Conservation (phyloP, 192 early-diverging fungal species). For the Coemansia sp. region DNA sequence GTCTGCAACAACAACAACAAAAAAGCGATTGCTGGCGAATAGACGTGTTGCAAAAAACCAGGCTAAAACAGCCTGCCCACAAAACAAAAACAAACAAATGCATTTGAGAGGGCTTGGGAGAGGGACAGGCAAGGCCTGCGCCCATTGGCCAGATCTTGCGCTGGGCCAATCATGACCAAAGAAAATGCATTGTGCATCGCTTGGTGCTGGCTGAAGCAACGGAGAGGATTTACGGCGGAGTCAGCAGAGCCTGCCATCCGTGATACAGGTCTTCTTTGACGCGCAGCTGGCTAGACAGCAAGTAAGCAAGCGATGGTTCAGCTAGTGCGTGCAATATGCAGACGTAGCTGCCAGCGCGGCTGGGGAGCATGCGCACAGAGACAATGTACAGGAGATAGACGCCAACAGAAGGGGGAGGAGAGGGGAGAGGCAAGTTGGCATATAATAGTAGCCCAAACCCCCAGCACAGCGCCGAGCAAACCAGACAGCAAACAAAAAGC, state of each 20-base stretch:
- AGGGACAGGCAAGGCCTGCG: background rate
- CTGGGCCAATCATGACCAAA: background rate
- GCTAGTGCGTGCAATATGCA: background rate
- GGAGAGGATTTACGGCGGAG: background rate
- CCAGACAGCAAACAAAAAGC: background rate
- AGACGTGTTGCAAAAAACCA: background rate
- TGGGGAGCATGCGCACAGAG: background rate
- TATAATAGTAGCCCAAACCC: background rate
- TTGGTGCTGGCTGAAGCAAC: background rate
- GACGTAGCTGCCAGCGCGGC: background rate
- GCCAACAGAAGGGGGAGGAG: background rate
- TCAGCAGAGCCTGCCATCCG: background rate
- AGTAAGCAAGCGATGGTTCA: background rate
- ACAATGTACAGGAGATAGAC: background rate
- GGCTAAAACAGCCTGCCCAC: background rate
- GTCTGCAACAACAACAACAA: background rate
- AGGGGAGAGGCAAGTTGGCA: background rate
- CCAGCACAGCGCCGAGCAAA: background rate
- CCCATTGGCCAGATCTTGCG: background rate
- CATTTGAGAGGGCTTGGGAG: background rate
- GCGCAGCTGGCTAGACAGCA: too few relatives aligned
- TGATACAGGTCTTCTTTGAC: too few relatives aligned
- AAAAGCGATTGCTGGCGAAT: background rate
- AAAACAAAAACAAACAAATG: conserved; percentile 4
- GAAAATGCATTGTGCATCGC: background rate